Percentiles rank a stretch among this genome's conserved stretches.
These are phyloP conservation scores for Fusarium chuoi DNA, from an alignment of 2,329 filamentous ascomycete genomes.

Conservation along the genomic window DNA sequence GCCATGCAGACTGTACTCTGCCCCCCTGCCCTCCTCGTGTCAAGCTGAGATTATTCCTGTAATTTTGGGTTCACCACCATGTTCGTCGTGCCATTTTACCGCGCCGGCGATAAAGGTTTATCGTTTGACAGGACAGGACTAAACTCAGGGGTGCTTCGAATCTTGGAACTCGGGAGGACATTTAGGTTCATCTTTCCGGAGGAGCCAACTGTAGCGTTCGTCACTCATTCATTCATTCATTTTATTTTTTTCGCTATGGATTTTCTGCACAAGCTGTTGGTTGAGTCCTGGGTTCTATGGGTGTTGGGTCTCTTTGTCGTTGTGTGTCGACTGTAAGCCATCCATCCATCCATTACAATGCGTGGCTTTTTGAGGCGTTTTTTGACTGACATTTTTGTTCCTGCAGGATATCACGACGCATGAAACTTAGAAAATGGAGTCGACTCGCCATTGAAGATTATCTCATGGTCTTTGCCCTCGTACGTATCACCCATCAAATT, in stretches of 20 bases:
- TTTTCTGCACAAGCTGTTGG: slow-evolving; percentile 35
- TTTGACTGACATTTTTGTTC: neutral
- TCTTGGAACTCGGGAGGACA: neutral
- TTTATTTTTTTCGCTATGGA: slow-evolving; percentile 36
- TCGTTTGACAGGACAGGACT: neutral
- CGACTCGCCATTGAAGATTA: slow-evolving; percentile 67
- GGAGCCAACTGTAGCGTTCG: neutral
- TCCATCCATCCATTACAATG: neutral
- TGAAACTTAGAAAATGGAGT: slow-evolving; percentile 56
- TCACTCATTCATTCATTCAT: neutral
- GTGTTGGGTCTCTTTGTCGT: slow-evolving; percentile 42
- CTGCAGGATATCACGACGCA: slow-evolving; percentile 44
- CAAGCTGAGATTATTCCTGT: neutral
- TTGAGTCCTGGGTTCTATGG: slow-evolving; percentile 48
- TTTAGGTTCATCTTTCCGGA: neutral
- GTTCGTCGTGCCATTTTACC: neutral
- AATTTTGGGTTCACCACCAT: neutral
- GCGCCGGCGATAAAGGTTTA: neutral
- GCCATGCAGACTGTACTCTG: neutral
- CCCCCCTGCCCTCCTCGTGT: neutral
- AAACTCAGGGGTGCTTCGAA: neutral
- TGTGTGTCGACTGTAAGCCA: slow-evolving; percentile 38
- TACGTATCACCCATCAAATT: slow-evolving; percentile 26
- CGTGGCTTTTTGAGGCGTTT: neutral
- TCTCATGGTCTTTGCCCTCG: slow-evolving; percentile 63